phyloP scores from a whole-genome alignment of 306 rosid genomes.

The Quercus robur region DNA sequence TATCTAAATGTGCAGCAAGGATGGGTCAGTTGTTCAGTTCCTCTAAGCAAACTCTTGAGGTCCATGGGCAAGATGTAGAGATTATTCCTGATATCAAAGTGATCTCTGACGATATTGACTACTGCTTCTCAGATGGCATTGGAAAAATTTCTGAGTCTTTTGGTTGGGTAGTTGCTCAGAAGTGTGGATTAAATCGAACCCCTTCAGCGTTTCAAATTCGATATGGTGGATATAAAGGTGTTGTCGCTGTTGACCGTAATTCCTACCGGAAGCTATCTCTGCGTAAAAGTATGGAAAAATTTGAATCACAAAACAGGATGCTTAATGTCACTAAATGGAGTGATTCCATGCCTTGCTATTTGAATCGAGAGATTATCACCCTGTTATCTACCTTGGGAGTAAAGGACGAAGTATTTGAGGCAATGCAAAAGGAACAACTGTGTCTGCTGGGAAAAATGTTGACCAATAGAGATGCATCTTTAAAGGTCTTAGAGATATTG shows the following conservation, averaged over 20 bases:
- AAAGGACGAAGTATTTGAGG: constrained; percentile 69
- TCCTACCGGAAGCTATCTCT: constrained; percentile 77
- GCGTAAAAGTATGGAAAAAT: constrained; percentile 82
- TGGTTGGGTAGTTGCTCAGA: constrained; percentile 75
- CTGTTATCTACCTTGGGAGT: constrained; percentile 78
- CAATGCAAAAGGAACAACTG: constrained; percentile 71
- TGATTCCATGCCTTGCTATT: constrained; percentile 80
- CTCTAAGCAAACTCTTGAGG: constrained; percentile 68
- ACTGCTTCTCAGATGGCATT: constrained; percentile 96
- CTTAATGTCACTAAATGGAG: constrained; percentile 83
- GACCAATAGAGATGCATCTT: constrained; percentile 52
- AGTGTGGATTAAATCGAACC: constrained; percentile 52
- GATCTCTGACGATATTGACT: constrained; percentile 49
- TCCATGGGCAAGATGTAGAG: constrained; percentile 67
- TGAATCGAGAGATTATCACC: constrained; percentile 79
- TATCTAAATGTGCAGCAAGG: constrained; percentile 96
- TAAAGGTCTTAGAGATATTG: constrained; percentile 59
- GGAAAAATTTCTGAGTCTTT: constrained; percentile 80
- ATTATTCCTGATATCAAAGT: constrained; percentile 80
- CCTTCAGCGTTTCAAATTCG: constrained; percentile 96
- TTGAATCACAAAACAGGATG: constrained; percentile 78
- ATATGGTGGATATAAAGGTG: constrained; percentile 96
- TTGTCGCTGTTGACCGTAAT: constrained; percentile 72
- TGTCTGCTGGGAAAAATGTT: constrained; percentile 61
- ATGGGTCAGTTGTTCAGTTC: constrained; percentile 98